phyloP scores from a whole-genome alignment of 2,329 filamentous ascomycete species.

The Fusarium nelsonii region DNA sequence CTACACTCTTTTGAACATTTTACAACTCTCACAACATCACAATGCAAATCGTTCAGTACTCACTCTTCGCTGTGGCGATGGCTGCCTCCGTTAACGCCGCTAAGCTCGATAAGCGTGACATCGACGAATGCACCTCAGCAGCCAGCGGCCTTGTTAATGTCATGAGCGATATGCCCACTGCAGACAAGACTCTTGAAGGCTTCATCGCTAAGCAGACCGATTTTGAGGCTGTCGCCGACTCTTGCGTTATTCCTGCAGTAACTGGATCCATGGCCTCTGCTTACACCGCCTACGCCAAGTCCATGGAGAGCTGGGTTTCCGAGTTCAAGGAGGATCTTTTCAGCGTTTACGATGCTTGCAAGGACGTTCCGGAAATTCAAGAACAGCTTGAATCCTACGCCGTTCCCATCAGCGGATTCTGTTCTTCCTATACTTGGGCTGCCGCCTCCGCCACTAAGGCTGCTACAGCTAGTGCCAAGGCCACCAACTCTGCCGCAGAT shows the following conservation, averaged over 20 bases:
- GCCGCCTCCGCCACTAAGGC: neutral
- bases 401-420: neutral
- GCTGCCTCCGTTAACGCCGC: neutral
- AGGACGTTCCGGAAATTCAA: neutral
- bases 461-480: neutral
- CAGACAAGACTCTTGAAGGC: neutral
- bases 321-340: neutral
- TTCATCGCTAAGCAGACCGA: conserved; percentile 4
- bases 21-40: neutral
- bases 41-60: neutral
- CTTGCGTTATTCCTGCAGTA: neutral
- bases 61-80: neutral
- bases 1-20: neutral
- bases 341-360: conserved; percentile 1
- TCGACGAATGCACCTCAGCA: neutral
- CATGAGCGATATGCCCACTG: conserved; percentile 2
- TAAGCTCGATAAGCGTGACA: neutral
- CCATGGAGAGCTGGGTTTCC: conserved; percentile 3
- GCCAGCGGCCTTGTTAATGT: neutral
- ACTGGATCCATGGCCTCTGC: neutral
- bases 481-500: neutral
- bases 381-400: neutral
- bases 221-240: neutral
- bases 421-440: neutral
- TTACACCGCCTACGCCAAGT: conserved; percentile 8